Evolutionary conservation across 495 filamentous ascomycete species (phyloP).

Genomic region (Penicillium daleae): DNA sequence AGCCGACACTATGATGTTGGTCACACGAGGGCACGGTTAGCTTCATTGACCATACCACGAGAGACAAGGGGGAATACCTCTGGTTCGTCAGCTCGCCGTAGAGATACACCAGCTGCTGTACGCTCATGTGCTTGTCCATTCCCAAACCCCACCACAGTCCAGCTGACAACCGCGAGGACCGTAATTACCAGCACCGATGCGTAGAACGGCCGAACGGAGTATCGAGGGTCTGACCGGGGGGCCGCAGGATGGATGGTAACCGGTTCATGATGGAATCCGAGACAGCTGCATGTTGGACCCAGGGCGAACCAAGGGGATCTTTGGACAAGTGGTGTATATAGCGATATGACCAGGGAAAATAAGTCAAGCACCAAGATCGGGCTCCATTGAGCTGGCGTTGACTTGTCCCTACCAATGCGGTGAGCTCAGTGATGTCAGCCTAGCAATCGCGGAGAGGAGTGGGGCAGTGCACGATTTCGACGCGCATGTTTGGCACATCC

Average conservation of each 20-base stretch:
- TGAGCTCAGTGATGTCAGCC: constrained; percentile 36
- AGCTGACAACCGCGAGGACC: constrained; percentile 32
- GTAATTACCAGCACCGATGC: constrained; percentile 38
- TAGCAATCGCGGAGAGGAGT: constrained; percentile 23
- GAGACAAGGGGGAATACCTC: constrained; percentile 38
- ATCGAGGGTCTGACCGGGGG: constrained; percentile 35
- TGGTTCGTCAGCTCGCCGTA: constrained; percentile 34
- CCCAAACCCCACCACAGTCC: constrained; percentile 18
- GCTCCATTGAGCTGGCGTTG: constrained; percentile 16
- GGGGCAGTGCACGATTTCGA: constrained; percentile 27
- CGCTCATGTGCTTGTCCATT: constrained; percentile 11
- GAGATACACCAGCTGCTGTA: constrained; percentile 18
- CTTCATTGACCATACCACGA: constrained; percentile 14
- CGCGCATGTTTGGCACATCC: background rate
- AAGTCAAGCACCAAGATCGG: constrained; percentile 3
- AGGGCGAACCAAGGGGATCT: constrained; percentile 5
- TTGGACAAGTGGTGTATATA: constrained; percentile 4
- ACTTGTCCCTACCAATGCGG: constrained; percentile 20
- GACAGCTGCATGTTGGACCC: constrained; percentile 36
- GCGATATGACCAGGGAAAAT: background rate
- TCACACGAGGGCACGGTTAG: constrained; percentile 31
- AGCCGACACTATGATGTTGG: constrained; percentile 65
- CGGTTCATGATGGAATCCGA: constrained; percentile 30
- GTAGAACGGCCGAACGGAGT: constrained; percentile 45
- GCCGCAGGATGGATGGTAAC: constrained; percentile 30